These are phyloP conservation scores for Phytophthora vignae DNA, from an alignment of 352 stramenopile species.

Conservation along the genomic window DNA sequence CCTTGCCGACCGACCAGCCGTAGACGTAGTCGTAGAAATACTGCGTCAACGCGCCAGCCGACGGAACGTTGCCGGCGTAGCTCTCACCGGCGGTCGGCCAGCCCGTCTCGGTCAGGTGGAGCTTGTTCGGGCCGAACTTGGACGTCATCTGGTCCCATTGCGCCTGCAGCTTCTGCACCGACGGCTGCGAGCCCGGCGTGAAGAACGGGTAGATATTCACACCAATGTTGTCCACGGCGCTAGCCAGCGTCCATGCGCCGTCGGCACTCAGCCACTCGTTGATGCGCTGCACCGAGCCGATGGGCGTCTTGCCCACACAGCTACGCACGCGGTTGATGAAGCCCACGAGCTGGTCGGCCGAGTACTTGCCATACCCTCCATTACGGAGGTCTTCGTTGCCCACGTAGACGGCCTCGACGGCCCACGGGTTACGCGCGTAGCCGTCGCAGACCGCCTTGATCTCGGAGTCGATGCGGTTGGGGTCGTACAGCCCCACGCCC, in stretches of 20 bases:
- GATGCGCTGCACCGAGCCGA: slow-evolving; percentile 66
- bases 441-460: slow-evolving; percentile 58
- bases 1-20: slow-evolving; percentile 2
- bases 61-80: slow-evolving; percentile 37
- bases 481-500: slow-evolving; percentile 59
- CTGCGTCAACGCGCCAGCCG: slow-evolving; percentile 35
- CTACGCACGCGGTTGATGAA: slow-evolving; percentile 54
- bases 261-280: slow-evolving; percentile 54
- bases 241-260: slow-evolving; percentile 35
- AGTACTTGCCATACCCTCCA: slow-evolving; percentile 39
- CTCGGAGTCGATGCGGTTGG: slow-evolving; percentile 33
- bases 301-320: slow-evolving; percentile 46
- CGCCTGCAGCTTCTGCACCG: slow-evolving; percentile 52
- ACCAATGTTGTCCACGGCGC: slow-evolving; percentile 29
- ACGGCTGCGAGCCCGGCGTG: slow-evolving; percentile 27
- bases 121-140: slow-evolving; percentile 41
- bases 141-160: slow-evolving; percentile 45
- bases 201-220: slow-evolving; percentile 52
- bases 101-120: slow-evolving; percentile 55
- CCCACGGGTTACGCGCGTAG: slow-evolving; percentile 32
- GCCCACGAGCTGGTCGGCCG: slow-evolving; percentile 40
- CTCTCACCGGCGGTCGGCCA: slow-evolving; percentile 45
- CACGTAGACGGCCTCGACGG: slow-evolving; percentile 66
- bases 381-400: slow-evolving; percentile 71
- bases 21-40: slow-evolving; percentile 22